Conservation (phyloP, 2,329 filamentous ascomycete genomes). For the Lasiodiplodia sp. region DNA sequence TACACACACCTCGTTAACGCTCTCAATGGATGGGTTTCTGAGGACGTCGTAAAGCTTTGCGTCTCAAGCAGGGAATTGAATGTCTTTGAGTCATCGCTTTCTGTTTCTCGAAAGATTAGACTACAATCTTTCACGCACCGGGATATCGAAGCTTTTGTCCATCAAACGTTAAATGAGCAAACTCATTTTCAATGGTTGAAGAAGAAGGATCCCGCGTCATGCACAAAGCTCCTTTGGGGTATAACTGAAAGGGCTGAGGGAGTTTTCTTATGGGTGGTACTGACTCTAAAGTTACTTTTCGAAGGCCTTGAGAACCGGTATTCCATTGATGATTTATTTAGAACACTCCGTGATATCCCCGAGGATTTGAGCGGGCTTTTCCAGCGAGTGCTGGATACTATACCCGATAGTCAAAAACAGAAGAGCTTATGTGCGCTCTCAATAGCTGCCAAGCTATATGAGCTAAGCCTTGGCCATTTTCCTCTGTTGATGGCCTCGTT, state of each 20-base stretch:
- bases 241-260: background rate
- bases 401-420: background rate
- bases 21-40: background rate
- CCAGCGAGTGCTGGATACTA: background rate
- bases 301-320: background rate
- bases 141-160: background rate
- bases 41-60: background rate
- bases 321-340: background rate
- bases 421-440: background rate
- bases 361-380: background rate
- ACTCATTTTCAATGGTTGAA: background rate
- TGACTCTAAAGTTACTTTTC: background rate
- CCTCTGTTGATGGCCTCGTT: background rate
- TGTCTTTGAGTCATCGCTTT: background rate
- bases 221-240: rapidly evolving
- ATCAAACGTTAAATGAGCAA: background rate
- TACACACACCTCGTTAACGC: background rate
- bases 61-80: background rate
- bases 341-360: background rate
- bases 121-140: background rate
- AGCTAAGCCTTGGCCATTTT: background rate
- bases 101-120: background rate
- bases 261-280: background rate
- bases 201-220: background rate
- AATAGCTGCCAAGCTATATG: background rate